Percentiles rank a stretch among this genome's conserved stretches.
phyloP scores from a whole-genome alignment of 2,329 filamentous ascomycete genomes.

The Lomentospora prolificans region DNA sequence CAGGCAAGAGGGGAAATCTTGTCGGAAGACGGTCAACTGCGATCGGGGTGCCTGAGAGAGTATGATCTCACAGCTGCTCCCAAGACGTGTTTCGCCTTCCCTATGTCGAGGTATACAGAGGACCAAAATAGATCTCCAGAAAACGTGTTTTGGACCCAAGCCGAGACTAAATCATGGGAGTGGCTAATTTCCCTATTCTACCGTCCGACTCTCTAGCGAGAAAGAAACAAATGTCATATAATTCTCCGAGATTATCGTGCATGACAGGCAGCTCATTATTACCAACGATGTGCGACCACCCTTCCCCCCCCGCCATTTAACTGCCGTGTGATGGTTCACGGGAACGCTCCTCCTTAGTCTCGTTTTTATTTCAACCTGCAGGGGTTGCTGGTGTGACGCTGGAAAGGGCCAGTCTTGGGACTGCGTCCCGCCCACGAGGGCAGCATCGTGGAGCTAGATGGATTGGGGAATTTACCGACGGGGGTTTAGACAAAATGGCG shows the following conservation, averaged over 20 bases:
- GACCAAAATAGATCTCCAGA: too few relatives aligned
- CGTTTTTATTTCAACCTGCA: background rate
- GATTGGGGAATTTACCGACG: background rate
- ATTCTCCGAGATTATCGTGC: background rate
- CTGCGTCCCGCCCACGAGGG: background rate
- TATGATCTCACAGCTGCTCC: too few relatives aligned
- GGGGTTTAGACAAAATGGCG: too few relatives aligned
- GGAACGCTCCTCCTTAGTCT: too few relatives aligned
- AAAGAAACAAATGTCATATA: background rate
- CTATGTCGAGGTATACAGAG: too few relatives aligned
- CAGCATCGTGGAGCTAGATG: background rate
- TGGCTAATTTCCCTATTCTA: background rate
- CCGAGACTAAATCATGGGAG: background rate
- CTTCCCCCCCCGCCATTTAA: background rate
- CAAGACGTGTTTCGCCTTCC: too few relatives aligned
- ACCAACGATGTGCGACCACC: background rate
- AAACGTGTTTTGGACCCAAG: too few relatives aligned
- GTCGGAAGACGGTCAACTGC: too few relatives aligned
- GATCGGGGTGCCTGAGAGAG: too few relatives aligned
- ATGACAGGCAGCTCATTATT: background rate
- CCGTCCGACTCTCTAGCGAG: background rate
- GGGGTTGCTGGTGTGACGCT: background rate
- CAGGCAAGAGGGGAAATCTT: too few relatives aligned
- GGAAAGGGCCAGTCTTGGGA: background rate
- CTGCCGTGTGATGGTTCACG: too few relatives aligned